Percentiles rank a stretch among this genome's conserved stretches.
These are phyloP conservation scores for Leishmania arabica DNA, from an alignment of 208 protist genomes.

Conservation along the genomic window DNA sequence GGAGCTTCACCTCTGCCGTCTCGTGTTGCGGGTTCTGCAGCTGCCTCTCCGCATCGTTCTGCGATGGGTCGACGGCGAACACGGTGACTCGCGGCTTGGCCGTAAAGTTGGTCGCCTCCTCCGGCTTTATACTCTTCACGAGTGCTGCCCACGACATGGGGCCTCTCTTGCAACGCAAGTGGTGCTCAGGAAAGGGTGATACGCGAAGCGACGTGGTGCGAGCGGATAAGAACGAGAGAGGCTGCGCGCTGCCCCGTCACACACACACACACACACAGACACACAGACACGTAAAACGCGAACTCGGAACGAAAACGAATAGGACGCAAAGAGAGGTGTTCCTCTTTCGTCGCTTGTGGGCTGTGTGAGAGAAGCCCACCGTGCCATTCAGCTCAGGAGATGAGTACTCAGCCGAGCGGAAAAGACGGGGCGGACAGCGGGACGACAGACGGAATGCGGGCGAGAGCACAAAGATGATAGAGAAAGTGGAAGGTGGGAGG, in stretches of 20 bases:
- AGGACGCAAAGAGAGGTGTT: neutral
- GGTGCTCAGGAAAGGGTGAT: neutral
- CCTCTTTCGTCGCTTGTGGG: neutral
- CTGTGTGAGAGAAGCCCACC: neutral
- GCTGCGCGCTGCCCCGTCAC: neutral
- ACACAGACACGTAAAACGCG: neutral
- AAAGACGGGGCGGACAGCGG: neutral
- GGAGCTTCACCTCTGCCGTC: constrained; percentile 43
- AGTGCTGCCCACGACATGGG: constrained; percentile 79
- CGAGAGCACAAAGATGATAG: neutral
- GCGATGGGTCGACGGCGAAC: constrained; percentile 30
- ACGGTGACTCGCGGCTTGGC: constrained; percentile 34
- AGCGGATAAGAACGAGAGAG: neutral
- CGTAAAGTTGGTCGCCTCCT: constrained; percentile 31
- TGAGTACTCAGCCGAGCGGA: neutral
- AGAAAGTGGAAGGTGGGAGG: neutral
- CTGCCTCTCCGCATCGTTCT: constrained; percentile 27
- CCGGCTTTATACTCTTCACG: constrained; percentile 45
- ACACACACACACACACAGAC: neutral
- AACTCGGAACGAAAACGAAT: neutral
- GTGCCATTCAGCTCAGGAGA: neutral
- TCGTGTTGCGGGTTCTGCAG: constrained; percentile 39
- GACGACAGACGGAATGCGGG: neutral
- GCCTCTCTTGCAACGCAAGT: neutral
- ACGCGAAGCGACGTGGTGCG: no score